Base-by-base conservation (phyloP, 2,329 filamentous ascomycete species). In the Biscogniauxia sp. region DNA sequence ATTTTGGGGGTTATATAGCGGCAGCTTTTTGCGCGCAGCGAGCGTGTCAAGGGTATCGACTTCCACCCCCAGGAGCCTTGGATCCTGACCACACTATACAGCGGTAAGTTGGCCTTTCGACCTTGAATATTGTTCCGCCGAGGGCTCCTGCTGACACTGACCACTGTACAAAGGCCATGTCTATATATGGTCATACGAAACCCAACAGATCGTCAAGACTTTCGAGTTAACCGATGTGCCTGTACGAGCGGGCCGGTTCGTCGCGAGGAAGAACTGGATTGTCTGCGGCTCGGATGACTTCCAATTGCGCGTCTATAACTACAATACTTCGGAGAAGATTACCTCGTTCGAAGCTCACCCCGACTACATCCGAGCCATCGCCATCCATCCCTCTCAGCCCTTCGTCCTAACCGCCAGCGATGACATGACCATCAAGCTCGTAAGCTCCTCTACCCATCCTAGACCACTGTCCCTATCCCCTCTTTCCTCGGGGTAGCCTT, bases 291-390 rank as follows among this genome's bases (percentile, higher is more conserved):
- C 90, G 68, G 92, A 96, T 80, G 92, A 97, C 80, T 99, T 96
- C 80, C 84, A 88, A 74, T 77, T 88, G 57, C 90, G 94, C 70
- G 91, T 96, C 66, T 96, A 97, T 85, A 98, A 99, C 82, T 99
- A 98, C 85, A 98, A 99, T 80, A 99, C 95, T 57, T 96, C 92
- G 62, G 95, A 99, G 79, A 98, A 97, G 85, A 95, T 98, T 72
- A 94, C 93, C 57, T 91, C 91, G 17, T 98, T 97, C 77, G 94
- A 98, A 80, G 94, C 93, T 56, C 95, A 99, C 75, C 95, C 95
- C 63, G 95, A 99, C 78, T 99, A 99, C 74, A 98, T 99, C 75
- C 91, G 95, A 71, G 93, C 95, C 55, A 97, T 99, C 69, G 92
- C 89, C 65, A 92, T 99, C 45, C 95, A 99, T 76, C 95, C 95